Conservation (phyloP, 139 green algal species). For the Chlorella sp. region DNA sequence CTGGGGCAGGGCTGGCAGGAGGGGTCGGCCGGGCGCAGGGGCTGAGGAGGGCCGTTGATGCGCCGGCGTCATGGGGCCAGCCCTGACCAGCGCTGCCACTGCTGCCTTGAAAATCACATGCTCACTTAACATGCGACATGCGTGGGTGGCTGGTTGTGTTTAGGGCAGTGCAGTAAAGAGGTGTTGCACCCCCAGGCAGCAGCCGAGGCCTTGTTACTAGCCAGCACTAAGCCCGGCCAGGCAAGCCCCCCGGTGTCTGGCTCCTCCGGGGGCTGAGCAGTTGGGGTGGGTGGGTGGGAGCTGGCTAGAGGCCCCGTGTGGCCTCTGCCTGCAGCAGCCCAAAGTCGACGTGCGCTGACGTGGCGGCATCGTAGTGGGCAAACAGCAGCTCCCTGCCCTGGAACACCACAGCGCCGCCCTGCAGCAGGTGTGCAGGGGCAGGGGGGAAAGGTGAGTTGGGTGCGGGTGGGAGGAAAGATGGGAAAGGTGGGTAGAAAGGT, state of each 20-base stretch:
- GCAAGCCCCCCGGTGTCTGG: too few relatives aligned
- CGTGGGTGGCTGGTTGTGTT: background rate
- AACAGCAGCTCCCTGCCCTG: conserved; percentile 65
- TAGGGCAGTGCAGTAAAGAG: background rate
- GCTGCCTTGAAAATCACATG: too few relatives aligned
- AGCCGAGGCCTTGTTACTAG: background rate
- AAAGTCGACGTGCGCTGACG: conserved; percentile 73
- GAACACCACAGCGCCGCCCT: conserved; percentile 84
- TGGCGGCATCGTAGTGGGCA: conserved; percentile 75
- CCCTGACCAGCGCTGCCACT: background rate
- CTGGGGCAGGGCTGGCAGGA: background rate
- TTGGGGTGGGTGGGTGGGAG: too few relatives aligned
- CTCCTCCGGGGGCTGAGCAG: background rate
- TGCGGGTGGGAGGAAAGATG: background rate
- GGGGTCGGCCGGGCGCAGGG: background rate
- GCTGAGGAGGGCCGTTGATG: background rate
- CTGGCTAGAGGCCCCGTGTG: conserved; percentile 23
- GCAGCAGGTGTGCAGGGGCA: background rate
- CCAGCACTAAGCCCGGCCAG: background rate
- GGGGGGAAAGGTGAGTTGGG: background rate
- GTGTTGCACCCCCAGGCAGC: background rate
- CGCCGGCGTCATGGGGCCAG: conserved; percentile 15
- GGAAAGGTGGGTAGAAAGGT: background rate
- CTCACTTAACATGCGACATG: background rate
- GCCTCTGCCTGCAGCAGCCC: conserved; percentile 51